A percentile compares a stretch with the other conserved stretches of the same genome.
Evolutionary conservation across 2,329 filamentous ascomycete species (phyloP).

Genomic region (Penicillium sp.): DNA sequence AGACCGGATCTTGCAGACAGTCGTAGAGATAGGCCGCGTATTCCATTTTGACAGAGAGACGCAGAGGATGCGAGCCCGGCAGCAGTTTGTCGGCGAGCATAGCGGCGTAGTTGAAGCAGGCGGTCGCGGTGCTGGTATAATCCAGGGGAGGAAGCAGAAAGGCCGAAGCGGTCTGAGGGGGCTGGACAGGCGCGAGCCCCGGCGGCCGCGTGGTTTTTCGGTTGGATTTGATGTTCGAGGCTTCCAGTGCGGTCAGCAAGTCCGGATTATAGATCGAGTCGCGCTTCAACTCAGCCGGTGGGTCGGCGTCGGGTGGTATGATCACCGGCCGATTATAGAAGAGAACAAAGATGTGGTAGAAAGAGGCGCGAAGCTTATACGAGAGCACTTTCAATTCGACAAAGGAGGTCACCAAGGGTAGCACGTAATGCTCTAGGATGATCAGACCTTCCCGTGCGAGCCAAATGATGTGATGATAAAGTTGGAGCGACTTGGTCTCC

Average conservation of each 20-base stretch:
- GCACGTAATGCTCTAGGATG: conserved; percentile 76
- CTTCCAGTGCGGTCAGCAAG: conserved; percentile 38
- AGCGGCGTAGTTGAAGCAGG: conserved; percentile 73
- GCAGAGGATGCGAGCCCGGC: conserved; percentile 81
- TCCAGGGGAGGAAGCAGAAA: conserved; percentile 75
- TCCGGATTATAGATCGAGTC: conserved; percentile 32
- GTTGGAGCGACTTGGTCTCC: conserved; percentile 70
- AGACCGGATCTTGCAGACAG: conserved; percentile 75
- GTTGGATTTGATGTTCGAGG: not conserved
- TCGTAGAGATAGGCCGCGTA: conserved; percentile 92
- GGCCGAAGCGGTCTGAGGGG: conserved; percentile 47
- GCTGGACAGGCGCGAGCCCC: conserved; percentile 27
- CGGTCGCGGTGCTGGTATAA: conserved; percentile 75
- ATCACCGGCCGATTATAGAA: conserved; percentile 88
- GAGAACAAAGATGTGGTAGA: conserved; percentile 93
- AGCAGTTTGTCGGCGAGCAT: conserved; percentile 67
- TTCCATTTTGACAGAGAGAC: conserved; percentile 84
- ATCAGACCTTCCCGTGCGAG: conserved; percentile 84
- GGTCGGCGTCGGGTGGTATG: conserved; percentile 50
- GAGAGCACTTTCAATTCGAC: conserved; percentile 82
- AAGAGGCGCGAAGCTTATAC: conserved; percentile 86
- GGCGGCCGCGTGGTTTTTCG: conserved; percentile 25
- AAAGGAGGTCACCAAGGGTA: conserved; percentile 74
- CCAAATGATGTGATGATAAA: conserved; percentile 92
- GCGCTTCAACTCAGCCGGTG: conserved; percentile 17